Percentiles rank a stretch among this genome's conserved stretches.
Evolutionary conservation across 257 asterid species (phyloP).

Genomic region (Rauvolfia tetraphylla): DNA sequence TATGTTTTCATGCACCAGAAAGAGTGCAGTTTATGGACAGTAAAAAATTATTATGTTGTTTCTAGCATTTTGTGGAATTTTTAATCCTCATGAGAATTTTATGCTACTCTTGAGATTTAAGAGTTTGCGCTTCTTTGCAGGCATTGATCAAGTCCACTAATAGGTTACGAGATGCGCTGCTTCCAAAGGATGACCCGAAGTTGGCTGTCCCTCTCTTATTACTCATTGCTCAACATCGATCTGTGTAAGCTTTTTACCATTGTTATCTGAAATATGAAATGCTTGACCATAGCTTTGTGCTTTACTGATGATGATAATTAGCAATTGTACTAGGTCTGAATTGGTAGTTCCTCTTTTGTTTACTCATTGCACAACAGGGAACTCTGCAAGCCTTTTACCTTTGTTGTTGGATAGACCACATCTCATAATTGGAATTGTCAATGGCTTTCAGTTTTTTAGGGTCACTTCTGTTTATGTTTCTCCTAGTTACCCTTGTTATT

Average conservation of each 20-base stretch:
- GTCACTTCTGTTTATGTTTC: not conserved
- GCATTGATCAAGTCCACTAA: conserved; percentile 90
- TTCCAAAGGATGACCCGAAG: conserved; percentile 87
- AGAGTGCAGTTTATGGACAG: not conserved
- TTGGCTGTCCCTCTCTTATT: conserved; percentile 91
- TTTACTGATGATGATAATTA: not conserved
- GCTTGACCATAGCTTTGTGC: not conserved
- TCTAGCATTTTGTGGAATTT: not conserved
- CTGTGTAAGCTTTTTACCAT: conserved; percentile 52
- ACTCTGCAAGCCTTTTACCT: not conserved
- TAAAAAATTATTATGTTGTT: not conserved
- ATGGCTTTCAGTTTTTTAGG: not conserved
- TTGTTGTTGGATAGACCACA: not conserved
- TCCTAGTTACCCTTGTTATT: not conserved
- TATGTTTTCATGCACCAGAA: not conserved
- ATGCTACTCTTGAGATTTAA: conserved; percentile 13
- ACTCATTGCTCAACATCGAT: conserved; percentile 93
- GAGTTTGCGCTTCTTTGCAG: conserved; percentile 40
- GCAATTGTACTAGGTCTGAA: not conserved
- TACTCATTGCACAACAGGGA: not conserved
- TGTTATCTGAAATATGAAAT: not conserved
- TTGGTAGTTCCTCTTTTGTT: not conserved
- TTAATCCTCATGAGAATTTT: not conserved
- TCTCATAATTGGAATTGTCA: not conserved
- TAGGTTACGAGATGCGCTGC: conserved; percentile 88